These are phyloP conservation scores for Populus davidiana DNA, from an alignment of 345 rosid genomes.

Conservation along the genomic window DNA sequence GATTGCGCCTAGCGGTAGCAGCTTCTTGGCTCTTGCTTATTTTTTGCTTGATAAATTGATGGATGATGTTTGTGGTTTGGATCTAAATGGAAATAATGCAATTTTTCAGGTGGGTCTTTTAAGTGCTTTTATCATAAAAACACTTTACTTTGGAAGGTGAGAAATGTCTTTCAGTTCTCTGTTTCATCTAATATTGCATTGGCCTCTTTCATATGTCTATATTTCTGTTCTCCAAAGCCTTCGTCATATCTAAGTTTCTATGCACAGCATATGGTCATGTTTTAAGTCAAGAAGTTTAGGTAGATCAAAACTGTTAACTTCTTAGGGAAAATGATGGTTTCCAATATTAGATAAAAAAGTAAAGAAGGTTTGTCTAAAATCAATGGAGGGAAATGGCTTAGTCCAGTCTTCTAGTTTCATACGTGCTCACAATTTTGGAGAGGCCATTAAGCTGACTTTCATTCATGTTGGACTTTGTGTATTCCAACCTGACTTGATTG, in stretches of 20 bases:
- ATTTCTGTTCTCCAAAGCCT: background rate
- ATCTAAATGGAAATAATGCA: slow-evolving; percentile 5
- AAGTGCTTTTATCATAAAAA: slow-evolving; percentile 64
- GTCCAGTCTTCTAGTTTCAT: background rate
- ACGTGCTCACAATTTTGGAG: background rate
- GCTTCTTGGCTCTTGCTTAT: background rate
- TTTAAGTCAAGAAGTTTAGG: background rate
- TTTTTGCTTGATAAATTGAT: slow-evolving; percentile 2
- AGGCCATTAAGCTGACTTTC: background rate
- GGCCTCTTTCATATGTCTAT: background rate
- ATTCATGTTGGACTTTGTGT: background rate
- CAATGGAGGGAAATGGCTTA: background rate
- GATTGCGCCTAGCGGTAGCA: too few relatives aligned
- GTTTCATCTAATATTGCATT: background rate
- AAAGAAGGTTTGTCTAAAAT: too few relatives aligned
- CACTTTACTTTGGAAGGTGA: slow-evolving; percentile 65
- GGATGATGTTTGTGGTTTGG: background rate
- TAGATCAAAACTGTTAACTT: background rate
- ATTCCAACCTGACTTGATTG: background rate
- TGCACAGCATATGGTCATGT: too few relatives aligned
- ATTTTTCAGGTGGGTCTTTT: slow-evolving; percentile 55
- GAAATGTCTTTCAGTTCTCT: background rate
- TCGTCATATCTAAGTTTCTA: background rate
- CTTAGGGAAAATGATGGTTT: too few relatives aligned
- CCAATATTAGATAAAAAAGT: too few relatives aligned